phyloP scores from a whole-genome alignment of 257 asterid species.

The Nicotiana obtusifolia region DNA sequence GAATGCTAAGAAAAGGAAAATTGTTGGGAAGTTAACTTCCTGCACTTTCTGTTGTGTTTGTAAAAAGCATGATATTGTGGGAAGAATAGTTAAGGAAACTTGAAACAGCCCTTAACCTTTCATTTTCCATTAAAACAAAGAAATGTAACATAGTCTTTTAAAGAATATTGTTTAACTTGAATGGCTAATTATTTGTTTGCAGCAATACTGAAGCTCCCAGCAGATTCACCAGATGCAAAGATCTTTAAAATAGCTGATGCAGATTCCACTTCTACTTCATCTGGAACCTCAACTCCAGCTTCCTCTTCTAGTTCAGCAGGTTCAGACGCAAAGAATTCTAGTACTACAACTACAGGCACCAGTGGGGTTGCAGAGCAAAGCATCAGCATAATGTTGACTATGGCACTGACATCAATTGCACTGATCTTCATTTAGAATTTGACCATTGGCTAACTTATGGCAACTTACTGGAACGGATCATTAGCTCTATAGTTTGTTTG shows the following conservation, averaged over 20 bases:
- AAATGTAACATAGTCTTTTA: no score
- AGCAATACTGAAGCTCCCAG: constrained; percentile 52
- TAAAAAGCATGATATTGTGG: no score
- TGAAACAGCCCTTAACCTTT: no score
- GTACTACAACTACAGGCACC: constrained; percentile 17
- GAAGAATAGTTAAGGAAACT: no score
- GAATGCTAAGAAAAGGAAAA: no score
- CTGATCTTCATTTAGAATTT: constrained; percentile 16
- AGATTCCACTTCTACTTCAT: constrained; percentile 28
- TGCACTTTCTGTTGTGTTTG: no score
- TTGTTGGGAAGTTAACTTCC: no score
- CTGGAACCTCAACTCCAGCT: constrained; percentile 22
- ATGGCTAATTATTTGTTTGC: background rate
- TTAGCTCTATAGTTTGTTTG: background rate
- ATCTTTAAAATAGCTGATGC: constrained; percentile 39
- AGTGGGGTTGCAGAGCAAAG: constrained; percentile 19
- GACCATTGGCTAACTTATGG: background rate
- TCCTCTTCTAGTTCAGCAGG: constrained; percentile 21
- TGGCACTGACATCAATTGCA: constrained; percentile 20
- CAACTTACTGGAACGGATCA: background rate
- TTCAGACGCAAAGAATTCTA: constrained; percentile 27
- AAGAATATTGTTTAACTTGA: background rate
- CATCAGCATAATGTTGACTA: constrained; percentile 6
- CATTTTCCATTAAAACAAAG: no score
- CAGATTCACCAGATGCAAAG: constrained; percentile 65